Evolutionary conservation across 495 filamentous ascomycete genomes (phyloP).

Genomic region (Evansstolkia leycettana): DNA sequence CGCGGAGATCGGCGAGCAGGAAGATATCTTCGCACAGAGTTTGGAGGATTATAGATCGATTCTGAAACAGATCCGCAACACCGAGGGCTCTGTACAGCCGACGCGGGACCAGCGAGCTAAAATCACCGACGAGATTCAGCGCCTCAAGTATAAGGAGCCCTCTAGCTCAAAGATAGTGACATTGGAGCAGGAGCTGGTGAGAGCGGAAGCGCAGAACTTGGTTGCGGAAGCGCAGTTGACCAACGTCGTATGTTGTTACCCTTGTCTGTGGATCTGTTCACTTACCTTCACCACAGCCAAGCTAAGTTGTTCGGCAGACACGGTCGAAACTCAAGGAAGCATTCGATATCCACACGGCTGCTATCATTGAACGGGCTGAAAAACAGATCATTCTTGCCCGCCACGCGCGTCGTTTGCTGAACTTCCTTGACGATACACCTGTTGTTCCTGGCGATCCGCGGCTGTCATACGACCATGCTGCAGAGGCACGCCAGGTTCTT

Average conservation of each 20-base stretch:
- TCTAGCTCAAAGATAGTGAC: constrained; percentile 59
- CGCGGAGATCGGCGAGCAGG: constrained; percentile 83
- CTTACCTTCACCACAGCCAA: not conserved
- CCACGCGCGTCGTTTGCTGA: constrained; percentile 73
- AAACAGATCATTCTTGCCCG: constrained; percentile 90
- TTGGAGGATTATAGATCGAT: constrained; percentile 70
- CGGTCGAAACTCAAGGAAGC: constrained; percentile 89
- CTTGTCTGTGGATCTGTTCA: not conserved
- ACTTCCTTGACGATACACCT: constrained; percentile 82
- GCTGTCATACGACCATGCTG: constrained; percentile 47
- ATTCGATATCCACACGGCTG: constrained; percentile 73
- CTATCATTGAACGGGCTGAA: constrained; percentile 86
- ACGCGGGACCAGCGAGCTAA: constrained; percentile 72
- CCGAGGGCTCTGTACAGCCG: constrained; percentile 85
- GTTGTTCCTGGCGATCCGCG: constrained; percentile 76
- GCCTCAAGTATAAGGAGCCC: constrained; percentile 82
- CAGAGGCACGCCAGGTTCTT: constrained; percentile 67
- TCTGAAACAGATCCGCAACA: constrained; percentile 86
- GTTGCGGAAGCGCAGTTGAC: constrained; percentile 95
- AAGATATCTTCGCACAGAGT: constrained; percentile 74
- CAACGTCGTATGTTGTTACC: constrained; percentile 55
- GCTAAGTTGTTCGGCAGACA: no score
- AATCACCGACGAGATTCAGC: constrained; percentile 80
- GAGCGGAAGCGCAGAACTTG: constrained; percentile 87
- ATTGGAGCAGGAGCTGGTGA: constrained; percentile 89